These are phyloP conservation scores for Kodamaea leandrae DNA, from an alignment of 805 yeast genomes.

Conservation along the genomic window DNA sequence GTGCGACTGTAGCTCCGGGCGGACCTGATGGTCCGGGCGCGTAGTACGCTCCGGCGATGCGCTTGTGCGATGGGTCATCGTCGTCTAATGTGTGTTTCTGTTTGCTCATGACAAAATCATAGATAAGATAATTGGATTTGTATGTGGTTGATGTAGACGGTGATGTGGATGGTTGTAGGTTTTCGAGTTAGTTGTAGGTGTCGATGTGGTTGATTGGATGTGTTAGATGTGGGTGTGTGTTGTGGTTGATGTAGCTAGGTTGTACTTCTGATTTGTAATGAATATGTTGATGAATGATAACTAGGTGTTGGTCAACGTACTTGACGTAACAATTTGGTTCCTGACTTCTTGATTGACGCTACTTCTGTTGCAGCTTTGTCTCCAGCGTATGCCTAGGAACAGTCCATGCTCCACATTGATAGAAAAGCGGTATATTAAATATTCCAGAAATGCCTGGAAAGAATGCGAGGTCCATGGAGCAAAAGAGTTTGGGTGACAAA, in stretches of 20 bases:
- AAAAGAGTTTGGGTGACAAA: background rate
- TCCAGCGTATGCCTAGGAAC: too few species aligned
- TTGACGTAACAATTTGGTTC: background rate
- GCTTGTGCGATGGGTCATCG: background rate
- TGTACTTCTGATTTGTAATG: too few species aligned
- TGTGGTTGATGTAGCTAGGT: background rate
- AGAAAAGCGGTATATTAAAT: conserved; percentile 9
- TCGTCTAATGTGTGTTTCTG: background rate
- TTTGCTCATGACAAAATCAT: background rate
- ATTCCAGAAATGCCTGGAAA: conserved; percentile 1
- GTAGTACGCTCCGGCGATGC: background rate
- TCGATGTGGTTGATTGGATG: background rate
- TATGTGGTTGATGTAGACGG: background rate
- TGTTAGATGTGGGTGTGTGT: background rate
- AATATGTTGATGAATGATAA: too few species aligned
- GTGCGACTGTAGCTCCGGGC: too few species aligned
- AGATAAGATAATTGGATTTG: background rate
- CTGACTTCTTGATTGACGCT: background rate
- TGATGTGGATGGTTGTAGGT: background rate
- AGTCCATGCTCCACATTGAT: too few species aligned
- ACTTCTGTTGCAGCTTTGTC: too few species aligned
- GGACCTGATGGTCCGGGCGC: background rate
- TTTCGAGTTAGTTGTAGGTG: too few species aligned
- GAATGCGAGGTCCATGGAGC: background rate
- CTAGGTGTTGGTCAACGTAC: background rate